phyloP scores from a whole-genome alignment of 306 rosid genomes.

The Boehmeria nivea region DNA sequence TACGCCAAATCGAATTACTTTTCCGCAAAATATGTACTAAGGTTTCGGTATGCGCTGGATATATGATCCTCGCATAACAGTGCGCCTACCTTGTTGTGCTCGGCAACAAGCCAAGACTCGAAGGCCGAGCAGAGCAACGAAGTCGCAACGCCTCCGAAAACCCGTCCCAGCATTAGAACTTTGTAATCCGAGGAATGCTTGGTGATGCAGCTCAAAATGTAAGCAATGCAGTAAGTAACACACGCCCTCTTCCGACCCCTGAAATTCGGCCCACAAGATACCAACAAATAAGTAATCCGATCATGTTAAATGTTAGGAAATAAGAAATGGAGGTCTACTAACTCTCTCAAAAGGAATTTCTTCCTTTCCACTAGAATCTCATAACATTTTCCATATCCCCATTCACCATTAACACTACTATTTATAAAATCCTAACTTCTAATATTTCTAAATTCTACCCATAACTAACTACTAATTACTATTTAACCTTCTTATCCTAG shows the following conservation, averaged over 20 bases:
- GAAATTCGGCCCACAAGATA: conserved; percentile 16
- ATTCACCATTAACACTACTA: too few relatives aligned
- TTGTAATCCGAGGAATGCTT: conserved; percentile 86
- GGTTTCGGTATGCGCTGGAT: too few relatives aligned
- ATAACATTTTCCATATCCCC: too few relatives aligned
- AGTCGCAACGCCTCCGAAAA: conserved; percentile 93
- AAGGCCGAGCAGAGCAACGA: conserved; percentile 89
- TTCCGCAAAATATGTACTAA: background rate
- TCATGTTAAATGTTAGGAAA: too few relatives aligned
- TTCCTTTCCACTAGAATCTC: too few relatives aligned
- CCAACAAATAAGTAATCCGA: background rate
- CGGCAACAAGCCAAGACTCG: conserved; percentile 98
- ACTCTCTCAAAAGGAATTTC: too few relatives aligned
- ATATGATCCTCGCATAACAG: background rate
- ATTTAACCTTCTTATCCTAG: too few relatives aligned
- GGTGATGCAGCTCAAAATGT: conserved; percentile 88
- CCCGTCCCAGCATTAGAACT: conserved; percentile 86
- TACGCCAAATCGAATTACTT: background rate
- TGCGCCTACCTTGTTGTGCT: conserved; percentile 79
- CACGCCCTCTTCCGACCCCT: conserved; percentile 99
- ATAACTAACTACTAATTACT: too few relatives aligned
- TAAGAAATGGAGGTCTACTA: too few relatives aligned
- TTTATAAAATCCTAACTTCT: too few relatives aligned
- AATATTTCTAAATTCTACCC: too few relatives aligned
- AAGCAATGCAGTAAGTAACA: conserved; percentile 82